Base-by-base conservation (phyloP, 768 basidiomycete genomes). In the Cubamyces sp. region DNA sequence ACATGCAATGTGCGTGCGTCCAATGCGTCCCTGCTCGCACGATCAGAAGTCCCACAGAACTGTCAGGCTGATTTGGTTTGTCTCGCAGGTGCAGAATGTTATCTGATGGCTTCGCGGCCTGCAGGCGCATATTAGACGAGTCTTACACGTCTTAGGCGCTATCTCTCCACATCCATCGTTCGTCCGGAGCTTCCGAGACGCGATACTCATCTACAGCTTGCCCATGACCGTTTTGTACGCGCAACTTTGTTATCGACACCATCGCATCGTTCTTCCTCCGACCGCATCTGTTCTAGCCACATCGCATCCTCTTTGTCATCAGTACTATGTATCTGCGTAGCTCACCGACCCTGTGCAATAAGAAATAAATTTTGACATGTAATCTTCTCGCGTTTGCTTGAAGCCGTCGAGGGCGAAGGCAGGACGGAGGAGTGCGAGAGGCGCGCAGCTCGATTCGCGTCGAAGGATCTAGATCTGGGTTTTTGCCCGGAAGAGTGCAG, bases 21-120 rank as follows among this genome's bases (percentile, higher is more conserved):
- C 64, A 55, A n/a, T 39, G 42, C 50, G 25, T 47, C 37, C 16
- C 28, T 41, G 25, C 54, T 30, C 34, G 53, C 37, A 41, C 53
- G 39, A 64, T 68, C 63, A 66, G 65, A 62, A 51, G 64, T 52
- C 34, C 19, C 46, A 34, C 30, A 30, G 57, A 58, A 55, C 61
- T 64, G 59, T 42, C 64, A 46, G 34, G 55, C 55, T 58, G 60
- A 64, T 55, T 57, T 26, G 42, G 28, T 48, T 48, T 56, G 57
- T 46, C 39, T 59, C 62, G 59, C 63, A 66, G 65, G 55, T 61
- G 30, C 45, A 52, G 30, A 55, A 66, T 60, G 68, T 62, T 68
- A 69, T 67, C 66, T 66, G 64, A 69, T 69, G 58, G 64, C 68
- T 57, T 65, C 65, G 61, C 47, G 26, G 54, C 46, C 55, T 56